Evolutionary conservation across 371 early-diverging fungal genomes (phyloP), one percentile per base, ranked within the genome.

Genomic region (Mucor lusitanicus): DNA sequence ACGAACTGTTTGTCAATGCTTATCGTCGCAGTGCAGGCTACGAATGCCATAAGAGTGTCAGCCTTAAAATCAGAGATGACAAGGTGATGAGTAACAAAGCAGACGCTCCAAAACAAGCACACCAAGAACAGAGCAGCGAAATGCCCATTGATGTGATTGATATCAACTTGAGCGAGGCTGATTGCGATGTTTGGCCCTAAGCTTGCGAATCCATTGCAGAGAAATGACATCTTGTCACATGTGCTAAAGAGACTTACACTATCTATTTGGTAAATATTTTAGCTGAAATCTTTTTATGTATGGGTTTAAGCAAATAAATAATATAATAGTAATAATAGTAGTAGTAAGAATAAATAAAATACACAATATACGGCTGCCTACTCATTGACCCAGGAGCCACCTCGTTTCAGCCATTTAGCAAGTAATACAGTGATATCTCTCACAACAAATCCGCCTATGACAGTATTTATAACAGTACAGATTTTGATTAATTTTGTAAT

Each of bases 401-500:
- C 81, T 61, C 84, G 67, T 63, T 84, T 84, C 39, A 84, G 59
- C 84, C 84, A 84, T 77, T 84, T 81, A 7, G 79, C 79, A 48
- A 84, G 73, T 8, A 84, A 61, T 27, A 84, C 42, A 6, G 84
- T 76, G 30, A 84, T 68, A 65, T 84, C 84, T 37, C 76, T 72
- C 11, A 84, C 65, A 7, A 81, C 76, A 68, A 84, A 81, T 9
- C 82, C 82, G 30, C 84, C 81, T 39, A 84, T 64, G 1, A 81
- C 72, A 3, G 63, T 56, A 70, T 73, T 75, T 53, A 80, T 72
- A 8, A 67, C 64, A 32, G 74, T 71, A 64, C 83, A 80, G 7
- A 83, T 73, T 58, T 71, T 75, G 54, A 60, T 68, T 28, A 80
- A 46, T 64, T 75, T 78, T 40, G 65, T 64, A 12, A 83, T 67